A percentile compares a stretch with the other conserved stretches of the same genome.
Conservation (phyloP, 192 early-diverging fungal species). For the Backusella tuberculispora region DNA sequence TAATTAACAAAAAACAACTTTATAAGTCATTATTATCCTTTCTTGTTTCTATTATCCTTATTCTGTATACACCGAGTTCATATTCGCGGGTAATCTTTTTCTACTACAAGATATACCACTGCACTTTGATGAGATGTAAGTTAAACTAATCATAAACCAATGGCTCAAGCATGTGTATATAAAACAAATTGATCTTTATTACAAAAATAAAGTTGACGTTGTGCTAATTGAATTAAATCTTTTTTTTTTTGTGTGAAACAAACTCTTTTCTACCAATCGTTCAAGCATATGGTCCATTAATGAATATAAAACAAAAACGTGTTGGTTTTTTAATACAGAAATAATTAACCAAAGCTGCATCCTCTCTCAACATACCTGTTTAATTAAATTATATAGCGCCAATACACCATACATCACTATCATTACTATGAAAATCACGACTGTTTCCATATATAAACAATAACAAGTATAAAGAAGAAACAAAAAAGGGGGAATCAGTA, state of each 20-base stretch:
- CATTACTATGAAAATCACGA: not conserved
- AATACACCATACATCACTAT: not conserved
- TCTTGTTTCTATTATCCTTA: too few species aligned
- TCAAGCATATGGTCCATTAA: not conserved
- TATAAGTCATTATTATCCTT: too few species aligned
- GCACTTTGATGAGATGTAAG: too few species aligned
- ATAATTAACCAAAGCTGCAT: not conserved
- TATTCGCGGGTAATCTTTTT: too few species aligned
- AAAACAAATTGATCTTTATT: too few species aligned
- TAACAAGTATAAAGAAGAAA: not conserved
- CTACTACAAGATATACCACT: too few species aligned
- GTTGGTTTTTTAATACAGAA: not conserved
- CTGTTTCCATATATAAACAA: not conserved
- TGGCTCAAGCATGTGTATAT: too few species aligned
- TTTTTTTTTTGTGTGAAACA: conserved; percentile 1
- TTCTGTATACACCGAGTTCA: too few species aligned
- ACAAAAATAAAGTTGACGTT: too few species aligned
- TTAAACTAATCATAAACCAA: too few species aligned
- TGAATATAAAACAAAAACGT: conserved; percentile 9
- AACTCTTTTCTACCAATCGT: conserved; percentile 7
- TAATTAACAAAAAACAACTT: too few species aligned
- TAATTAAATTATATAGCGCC: not conserved
- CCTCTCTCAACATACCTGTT: not conserved
- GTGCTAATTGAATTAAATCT: not conserved
- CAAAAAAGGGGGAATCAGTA: not conserved